These are phyloP conservation scores for Venturia effusa DNA, from an alignment of 2,329 filamentous ascomycete genomes.

Conservation along the genomic window DNA sequence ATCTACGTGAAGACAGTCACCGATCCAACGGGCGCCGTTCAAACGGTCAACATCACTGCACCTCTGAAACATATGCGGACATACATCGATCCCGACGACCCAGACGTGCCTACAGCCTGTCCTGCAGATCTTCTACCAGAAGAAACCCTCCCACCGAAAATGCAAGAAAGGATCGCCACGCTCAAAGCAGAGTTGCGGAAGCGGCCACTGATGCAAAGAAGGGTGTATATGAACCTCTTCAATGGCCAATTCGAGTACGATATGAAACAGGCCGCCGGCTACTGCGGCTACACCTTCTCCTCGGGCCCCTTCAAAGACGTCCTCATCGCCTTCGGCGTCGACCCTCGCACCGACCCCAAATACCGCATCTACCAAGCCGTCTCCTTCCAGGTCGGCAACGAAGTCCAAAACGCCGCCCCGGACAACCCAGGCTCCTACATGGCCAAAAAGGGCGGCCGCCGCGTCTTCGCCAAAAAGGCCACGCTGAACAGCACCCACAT, in stretches of 20 bases:
- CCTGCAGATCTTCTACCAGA: conserved; percentile 45
- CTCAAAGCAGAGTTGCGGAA: conserved; percentile 57
- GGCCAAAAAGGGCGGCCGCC: conserved; percentile 8
- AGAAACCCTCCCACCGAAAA: conserved; percentile 40
- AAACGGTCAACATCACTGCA: conserved; percentile 14
- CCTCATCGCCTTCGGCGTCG: conserved; percentile 73
- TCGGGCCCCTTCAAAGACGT: conserved; percentile 87
- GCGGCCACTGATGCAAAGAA: conserved; percentile 77
- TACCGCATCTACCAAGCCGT: conserved; percentile 82
- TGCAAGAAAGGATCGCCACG: conserved; percentile 53
- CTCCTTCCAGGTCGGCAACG: conserved; percentile 47
- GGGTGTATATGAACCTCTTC: conserved; percentile 57
- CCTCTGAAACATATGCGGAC: conserved; percentile 44
- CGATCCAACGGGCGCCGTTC: conserved; percentile 36
- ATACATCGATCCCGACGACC: conserved; percentile 50
- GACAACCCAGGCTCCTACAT: conserved; percentile 8
- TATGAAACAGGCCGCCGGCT: conserved; percentile 67
- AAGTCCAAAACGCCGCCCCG: conserved; percentile 11
- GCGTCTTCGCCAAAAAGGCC: conserved; percentile 9
- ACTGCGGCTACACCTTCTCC: conserved; percentile 84
- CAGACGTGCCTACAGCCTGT: conserved; percentile 48
- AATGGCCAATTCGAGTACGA: conserved; percentile 35
- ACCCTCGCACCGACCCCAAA: conserved; percentile 66
- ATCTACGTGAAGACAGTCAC: conserved; percentile 56
- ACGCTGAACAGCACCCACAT: conserved; percentile 47